phyloP scores from a whole-genome alignment of 139 green algal species.

The Tetradesmus obliquus region DNA sequence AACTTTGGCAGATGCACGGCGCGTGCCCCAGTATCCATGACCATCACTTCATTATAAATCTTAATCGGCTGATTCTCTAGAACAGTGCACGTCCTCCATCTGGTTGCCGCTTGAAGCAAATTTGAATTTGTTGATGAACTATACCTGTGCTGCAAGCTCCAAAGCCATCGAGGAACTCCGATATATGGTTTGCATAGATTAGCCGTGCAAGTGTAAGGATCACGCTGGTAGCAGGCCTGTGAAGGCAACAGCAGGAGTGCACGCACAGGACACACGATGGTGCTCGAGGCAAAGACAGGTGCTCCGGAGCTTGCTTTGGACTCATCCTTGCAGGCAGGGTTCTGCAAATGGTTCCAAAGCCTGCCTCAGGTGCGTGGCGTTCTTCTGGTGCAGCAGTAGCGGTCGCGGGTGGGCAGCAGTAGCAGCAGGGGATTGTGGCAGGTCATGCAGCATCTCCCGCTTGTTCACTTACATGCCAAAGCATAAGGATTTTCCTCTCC shows the following conservation, averaged over 20 bases:
- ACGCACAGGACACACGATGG: constrained; percentile 14
- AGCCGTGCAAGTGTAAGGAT: background rate
- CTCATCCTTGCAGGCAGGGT: constrained; percentile 49
- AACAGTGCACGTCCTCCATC: background rate
- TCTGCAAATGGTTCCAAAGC: constrained; percentile 62
- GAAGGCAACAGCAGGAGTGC: background rate
- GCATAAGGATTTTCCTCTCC: background rate
- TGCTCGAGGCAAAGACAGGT: constrained; percentile 33
- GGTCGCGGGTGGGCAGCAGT: background rate
- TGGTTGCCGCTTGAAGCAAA: background rate
- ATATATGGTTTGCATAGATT: background rate
- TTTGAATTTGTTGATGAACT: background rate
- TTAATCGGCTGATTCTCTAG: too few species aligned
- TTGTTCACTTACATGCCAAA: background rate
- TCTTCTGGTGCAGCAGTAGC: background rate
- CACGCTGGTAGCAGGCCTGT: background rate
- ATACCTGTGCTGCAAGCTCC: background rate
- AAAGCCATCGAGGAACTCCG: background rate
- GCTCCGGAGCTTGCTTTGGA: constrained; percentile 62
- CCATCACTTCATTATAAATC: too few species aligned
- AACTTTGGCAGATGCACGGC: too few species aligned
- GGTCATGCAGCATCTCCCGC: background rate
- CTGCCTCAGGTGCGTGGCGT: constrained; percentile 52
- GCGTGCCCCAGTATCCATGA: too few species aligned
- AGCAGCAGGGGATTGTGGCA: background rate